These are phyloP conservation scores for Trichoderma virens DNA, from an alignment of 495 filamentous ascomycete genomes.

Conservation along the genomic window DNA sequence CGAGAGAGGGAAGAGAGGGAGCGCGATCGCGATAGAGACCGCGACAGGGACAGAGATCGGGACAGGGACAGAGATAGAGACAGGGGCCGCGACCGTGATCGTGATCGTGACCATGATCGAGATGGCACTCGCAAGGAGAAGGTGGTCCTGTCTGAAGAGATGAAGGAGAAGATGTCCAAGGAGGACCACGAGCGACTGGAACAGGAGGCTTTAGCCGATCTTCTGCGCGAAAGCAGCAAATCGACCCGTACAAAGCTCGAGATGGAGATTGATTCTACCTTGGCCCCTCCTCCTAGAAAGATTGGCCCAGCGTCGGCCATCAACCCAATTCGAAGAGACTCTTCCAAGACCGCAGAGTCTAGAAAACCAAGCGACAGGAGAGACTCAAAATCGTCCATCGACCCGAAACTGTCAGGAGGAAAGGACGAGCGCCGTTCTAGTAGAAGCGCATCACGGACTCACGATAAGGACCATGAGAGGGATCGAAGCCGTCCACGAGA, in stretches of 20 bases:
- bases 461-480: constrained; percentile 21
- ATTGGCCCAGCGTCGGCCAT: constrained; percentile 47
- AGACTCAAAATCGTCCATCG: constrained; percentile 12
- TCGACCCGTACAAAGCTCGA: constrained; percentile 37
- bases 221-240: constrained; percentile 45
- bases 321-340: constrained; percentile 40
- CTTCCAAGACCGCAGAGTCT: constrained; percentile 30
- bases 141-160: constrained; percentile 24
- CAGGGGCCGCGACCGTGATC: constrained; percentile 23
- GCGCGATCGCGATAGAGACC: constrained; percentile 12
- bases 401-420: constrained; percentile 5
- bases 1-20: constrained; percentile 25
- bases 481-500: constrained; percentile 22
- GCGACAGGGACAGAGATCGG: constrained; percentile 24
- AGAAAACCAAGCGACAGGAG: constrained; percentile 26
- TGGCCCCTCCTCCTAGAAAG: constrained; percentile 46
- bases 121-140: constrained; percentile 17
- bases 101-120: constrained; percentile 26
- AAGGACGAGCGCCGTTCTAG: constrained; percentile 12
- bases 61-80: constrained; percentile 26
- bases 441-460: constrained; percentile 13
- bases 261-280: constrained; percentile 43
- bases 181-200: constrained; percentile 48
- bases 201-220: constrained; percentile 45
- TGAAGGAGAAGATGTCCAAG: constrained; percentile 42